Evolutionary conservation across 345 rosid genomes (phyloP), one percentile per base, ranked within the genome.

Genomic region (Linum trigynum): DNA sequence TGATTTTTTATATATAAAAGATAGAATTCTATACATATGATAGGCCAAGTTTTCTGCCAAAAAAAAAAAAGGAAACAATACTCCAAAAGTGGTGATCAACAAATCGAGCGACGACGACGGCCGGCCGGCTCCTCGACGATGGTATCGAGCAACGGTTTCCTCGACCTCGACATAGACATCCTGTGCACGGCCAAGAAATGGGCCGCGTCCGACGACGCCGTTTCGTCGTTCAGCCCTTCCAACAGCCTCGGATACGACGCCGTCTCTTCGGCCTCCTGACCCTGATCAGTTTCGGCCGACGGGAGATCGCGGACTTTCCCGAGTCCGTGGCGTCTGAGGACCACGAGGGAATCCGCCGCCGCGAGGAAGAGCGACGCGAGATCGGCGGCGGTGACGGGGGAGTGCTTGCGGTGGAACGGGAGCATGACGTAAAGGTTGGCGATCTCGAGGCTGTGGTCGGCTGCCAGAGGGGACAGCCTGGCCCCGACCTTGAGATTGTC

Each of bases 401-500:
- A 71, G 39, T 71, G 60, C 65, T 71, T 71, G 36, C 65, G 65
- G 42, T 40, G 65, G 65, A 71, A 65, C 0, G 74, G 69, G 11
- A 71, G 16, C 69, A 71, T 65, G 3, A 61, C 61, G 56, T 71
- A 71, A 14, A 61, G 38, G 15, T 2, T 39, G 53, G 69, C 69
- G 65, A 39, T 55, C 36, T 56, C 65, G 37, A 71, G 65, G 17
- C 59, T 65, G 36, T 60, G 42, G 4, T 71, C 69, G 39, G 74
- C 69, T 15, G 5, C 2, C n/a, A 71, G 74, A 51, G 74, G 56
- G 17, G 55, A 59, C 10, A 71, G 61, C 56, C 74, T 71, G 38
- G 17, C 4, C 15, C 74, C 74, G 4, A 65, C 53, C 67, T 84
- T 84, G 63, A 71, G 48, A 23, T 78, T 73, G 70, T 80, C 37